A percentile compares a stretch with the other conserved stretches of the same genome.
Evolutionary conservation across 345 rosid species (phyloP).

Genomic region (Pugionium dolabratum): DNA sequence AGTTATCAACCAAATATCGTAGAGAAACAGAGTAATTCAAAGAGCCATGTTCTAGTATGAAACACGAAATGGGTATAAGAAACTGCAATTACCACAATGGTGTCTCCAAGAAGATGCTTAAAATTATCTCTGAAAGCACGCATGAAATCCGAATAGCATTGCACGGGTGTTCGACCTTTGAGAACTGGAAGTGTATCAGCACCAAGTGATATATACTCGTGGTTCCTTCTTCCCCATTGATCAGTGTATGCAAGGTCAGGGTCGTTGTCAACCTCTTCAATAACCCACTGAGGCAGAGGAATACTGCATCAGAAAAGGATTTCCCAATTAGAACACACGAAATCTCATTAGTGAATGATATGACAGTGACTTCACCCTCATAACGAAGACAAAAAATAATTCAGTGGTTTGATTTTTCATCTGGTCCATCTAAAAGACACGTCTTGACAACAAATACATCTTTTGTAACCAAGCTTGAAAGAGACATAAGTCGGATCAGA

Average conservation of each 20-base stretch:
- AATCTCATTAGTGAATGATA: conserved; percentile 11
- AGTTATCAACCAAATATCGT: neutral
- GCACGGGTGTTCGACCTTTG: conserved; percentile 87
- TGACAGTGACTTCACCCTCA: conserved; percentile 7
- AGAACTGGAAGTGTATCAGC: conserved; percentile 86
- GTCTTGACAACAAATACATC: conserved; percentile 25
- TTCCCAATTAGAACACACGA: conserved; percentile 20
- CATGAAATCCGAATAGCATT: conserved; percentile 94
- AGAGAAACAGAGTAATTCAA: neutral
- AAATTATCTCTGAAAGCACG: conserved; percentile 87
- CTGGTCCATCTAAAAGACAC: conserved; percentile 18
- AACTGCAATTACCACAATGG: conserved; percentile 69
- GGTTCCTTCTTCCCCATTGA: conserved; percentile 98
- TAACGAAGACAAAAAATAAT: neutral
- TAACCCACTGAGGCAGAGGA: conserved; percentile 85
- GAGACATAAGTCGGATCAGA: conserved; percentile 15
- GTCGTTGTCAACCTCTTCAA: conserved; percentile 73
- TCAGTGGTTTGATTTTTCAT: conserved; percentile 18
- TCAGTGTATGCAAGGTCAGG: conserved; percentile 91
- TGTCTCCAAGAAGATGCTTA: conserved; percentile 75
- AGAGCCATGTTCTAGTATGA: neutral
- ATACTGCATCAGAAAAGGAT: conserved; percentile 48
- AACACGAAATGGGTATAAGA: neutral
- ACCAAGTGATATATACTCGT: conserved; percentile 85
- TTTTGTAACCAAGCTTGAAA: conserved; percentile 24